Conservation (phyloP, 2,329 filamentous ascomycete species). For the Plectosphaerella sp. region DNA sequence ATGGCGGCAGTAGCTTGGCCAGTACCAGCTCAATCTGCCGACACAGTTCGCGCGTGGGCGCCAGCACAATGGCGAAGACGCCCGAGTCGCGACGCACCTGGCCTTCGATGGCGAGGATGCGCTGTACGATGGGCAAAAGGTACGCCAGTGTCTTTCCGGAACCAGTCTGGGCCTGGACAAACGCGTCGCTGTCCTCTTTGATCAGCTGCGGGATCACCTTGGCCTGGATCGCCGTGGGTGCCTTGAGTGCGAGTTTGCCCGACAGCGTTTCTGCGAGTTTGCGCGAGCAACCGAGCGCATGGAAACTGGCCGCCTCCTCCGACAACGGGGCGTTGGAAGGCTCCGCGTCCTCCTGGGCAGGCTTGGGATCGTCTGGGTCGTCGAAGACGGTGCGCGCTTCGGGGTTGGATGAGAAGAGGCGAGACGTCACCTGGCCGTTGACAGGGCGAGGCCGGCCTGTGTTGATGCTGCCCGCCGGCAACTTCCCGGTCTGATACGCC, state of each 20-base stretch:
- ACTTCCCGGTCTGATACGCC: slow-evolving; percentile 28
- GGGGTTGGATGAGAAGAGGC: slow-evolving; percentile 89
- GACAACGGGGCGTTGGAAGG: slow-evolving; percentile 89
- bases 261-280: slow-evolving; percentile 77
- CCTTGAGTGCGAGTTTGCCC: slow-evolving; percentile 81
- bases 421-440: slow-evolving; percentile 74
- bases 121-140: slow-evolving; percentile 83
- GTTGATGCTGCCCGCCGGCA: slow-evolving; percentile 27
- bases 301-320: slow-evolving; percentile 81
- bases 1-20: slow-evolving; percentile 81
- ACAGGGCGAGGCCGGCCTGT: slow-evolving; percentile 20
- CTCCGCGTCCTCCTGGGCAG: slow-evolving; percentile 50
- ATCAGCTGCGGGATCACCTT: slow-evolving; percentile 79
- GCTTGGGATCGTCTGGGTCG: slow-evolving; percentile 36
- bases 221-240: slow-evolving; percentile 92
- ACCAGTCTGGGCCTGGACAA: slow-evolving; percentile 94
- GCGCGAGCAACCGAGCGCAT: slow-evolving; percentile 75
- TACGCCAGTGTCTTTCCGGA: slow-evolving; percentile 98
- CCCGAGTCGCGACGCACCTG: slow-evolving; percentile 78
- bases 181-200: slow-evolving; percentile 80
- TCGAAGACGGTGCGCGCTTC: slow-evolving; percentile 59
- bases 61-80: slow-evolving; percentile 88
- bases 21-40: slow-evolving; percentile 89
- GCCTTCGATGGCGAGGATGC: slow-evolving; percentile 73
- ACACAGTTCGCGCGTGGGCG: slow-evolving; percentile 88